These are phyloP conservation scores for Pseudogymnoascus sp. DNA, from an alignment of 2,329 filamentous ascomycete species.

Conservation along the genomic window DNA sequence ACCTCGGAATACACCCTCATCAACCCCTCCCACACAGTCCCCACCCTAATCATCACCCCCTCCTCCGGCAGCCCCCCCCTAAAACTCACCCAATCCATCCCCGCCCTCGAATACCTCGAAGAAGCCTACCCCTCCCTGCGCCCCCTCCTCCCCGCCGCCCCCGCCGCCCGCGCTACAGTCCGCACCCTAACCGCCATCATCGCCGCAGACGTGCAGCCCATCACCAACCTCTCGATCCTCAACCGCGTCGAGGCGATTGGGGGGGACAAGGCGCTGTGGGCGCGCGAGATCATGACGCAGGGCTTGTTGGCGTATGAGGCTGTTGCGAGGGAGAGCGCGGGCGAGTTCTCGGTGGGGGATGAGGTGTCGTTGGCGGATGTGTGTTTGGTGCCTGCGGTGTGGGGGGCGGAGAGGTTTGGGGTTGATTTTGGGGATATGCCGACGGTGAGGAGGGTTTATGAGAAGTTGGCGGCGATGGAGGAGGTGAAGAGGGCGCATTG, in stretches of 20 bases:
- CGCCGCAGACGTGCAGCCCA: constrained; percentile 49
- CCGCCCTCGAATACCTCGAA: constrained; percentile 55
- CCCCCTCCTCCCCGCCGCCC: constrained; percentile 40
- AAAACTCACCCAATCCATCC: constrained; percentile 47
- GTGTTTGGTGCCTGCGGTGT: constrained; percentile 48
- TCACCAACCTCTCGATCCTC: constrained; percentile 49
- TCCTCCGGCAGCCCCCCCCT: constrained; percentile 24
- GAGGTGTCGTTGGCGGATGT: constrained; percentile 49
- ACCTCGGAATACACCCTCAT: constrained; percentile 35
- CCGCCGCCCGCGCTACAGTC: constrained; percentile 38
- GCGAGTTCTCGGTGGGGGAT: constrained; percentile 48
- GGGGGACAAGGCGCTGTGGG: constrained; percentile 40
- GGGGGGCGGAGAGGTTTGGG: constrained; percentile 46
- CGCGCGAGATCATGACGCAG: constrained; percentile 39
- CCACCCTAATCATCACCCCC: constrained; percentile 39
- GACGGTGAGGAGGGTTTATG: constrained; percentile 37
- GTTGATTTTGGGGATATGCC: constrained; percentile 44
- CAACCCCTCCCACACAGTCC: constrained; percentile 48
- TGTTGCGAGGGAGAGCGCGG: constrained; percentile 32
- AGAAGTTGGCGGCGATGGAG: constrained; percentile 38
- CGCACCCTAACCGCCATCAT: constrained; percentile 48
- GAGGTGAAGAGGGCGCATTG: constrained; percentile 46
- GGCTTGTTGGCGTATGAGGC: constrained; percentile 51
- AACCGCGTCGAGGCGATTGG: constrained; percentile 39
- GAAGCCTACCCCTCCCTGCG: constrained; percentile 37